A percentile compares a stretch with the other conserved stretches of the same genome.
phyloP scores from a whole-genome alignment of 306 rosid species.

The Prinsepia uniflora region DNA sequence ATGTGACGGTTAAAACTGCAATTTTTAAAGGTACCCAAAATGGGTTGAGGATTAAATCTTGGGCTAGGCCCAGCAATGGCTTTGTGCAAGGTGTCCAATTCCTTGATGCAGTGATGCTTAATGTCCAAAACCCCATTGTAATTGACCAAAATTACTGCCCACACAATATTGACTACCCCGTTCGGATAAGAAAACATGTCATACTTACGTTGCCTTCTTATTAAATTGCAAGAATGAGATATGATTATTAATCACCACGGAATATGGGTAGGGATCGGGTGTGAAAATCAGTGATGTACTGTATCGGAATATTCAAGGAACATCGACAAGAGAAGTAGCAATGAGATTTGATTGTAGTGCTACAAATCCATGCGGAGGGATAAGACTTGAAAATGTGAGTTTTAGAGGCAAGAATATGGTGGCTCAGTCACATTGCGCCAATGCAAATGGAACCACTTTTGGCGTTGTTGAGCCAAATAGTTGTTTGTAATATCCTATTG shows the following conservation, averaged over 20 bases:
- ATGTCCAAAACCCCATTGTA: conserved; percentile 24
- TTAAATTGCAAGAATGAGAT: too few relatives aligned
- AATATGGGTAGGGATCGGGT: background rate
- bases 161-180: conserved; percentile 19
- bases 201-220: background rate
- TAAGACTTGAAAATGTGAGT: conserved; percentile 11
- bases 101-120: conserved; percentile 13
- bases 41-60: conserved; percentile 26
- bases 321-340: conserved; percentile 16
- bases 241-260: too few relatives aligned
- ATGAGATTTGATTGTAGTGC: conserved; percentile 18
- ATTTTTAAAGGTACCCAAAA: conserved; percentile 10
- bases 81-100: conserved; percentile 17
- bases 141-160: conserved; percentile 32
- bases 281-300: conserved; percentile 2
- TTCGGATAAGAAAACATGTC: background rate
- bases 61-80: conserved; percentile 23
- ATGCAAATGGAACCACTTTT: conserved; percentile 13
- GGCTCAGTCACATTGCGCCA: conserved; percentile 16
- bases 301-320: conserved; percentile 16
- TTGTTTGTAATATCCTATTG: background rate
- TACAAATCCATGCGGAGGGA: conserved; percentile 16
- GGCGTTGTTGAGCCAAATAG: conserved; percentile 15
- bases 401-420: conserved; percentile 11
- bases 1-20: conserved; percentile 13